phyloP scores from a whole-genome alignment of 768 basidiomycete species.

The Imleria badia region DNA sequence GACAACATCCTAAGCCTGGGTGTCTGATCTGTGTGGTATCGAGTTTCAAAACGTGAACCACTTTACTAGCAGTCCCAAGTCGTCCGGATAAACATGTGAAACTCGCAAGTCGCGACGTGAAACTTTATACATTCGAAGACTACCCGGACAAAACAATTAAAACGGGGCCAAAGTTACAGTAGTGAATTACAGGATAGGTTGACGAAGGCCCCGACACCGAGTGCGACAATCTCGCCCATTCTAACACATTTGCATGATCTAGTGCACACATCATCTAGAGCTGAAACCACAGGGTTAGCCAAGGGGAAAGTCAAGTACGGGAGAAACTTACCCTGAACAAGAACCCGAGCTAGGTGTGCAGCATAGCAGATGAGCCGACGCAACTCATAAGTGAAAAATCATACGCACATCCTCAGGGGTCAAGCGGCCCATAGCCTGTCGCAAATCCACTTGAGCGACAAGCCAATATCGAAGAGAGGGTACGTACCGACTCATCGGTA shows the following conservation, averaged over 20 bases:
- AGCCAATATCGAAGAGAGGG: not conserved
- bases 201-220: no score
- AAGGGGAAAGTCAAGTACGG: not conserved
- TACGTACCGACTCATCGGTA: slow-evolving; percentile 70
- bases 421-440: slow-evolving; percentile 86
- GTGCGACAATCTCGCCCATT: not conserved
- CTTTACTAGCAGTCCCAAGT: no score
- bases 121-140: no score
- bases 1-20: slow-evolving; percentile 17
- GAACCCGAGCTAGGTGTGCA: slow-evolving; percentile 38
- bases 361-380: slow-evolving; percentile 4
- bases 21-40: not conserved
- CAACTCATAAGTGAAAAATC: not conserved
- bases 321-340: slow-evolving; percentile 44
- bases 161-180: not conserved
- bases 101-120: no score
- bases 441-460: slow-evolving; percentile 9
- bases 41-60: no score
- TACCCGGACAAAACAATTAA: no score
- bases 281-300: slow-evolving; percentile 6
- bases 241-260: not conserved
- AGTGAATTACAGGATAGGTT: not conserved
- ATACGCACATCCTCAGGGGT: slow-evolving; percentile 75
- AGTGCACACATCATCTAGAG: slow-evolving; percentile 14
- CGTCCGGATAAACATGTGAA: not conserved